Evolutionary conservation across 495 filamentous ascomycete species (phyloP).

Genomic region (Neurospora sp.): DNA sequence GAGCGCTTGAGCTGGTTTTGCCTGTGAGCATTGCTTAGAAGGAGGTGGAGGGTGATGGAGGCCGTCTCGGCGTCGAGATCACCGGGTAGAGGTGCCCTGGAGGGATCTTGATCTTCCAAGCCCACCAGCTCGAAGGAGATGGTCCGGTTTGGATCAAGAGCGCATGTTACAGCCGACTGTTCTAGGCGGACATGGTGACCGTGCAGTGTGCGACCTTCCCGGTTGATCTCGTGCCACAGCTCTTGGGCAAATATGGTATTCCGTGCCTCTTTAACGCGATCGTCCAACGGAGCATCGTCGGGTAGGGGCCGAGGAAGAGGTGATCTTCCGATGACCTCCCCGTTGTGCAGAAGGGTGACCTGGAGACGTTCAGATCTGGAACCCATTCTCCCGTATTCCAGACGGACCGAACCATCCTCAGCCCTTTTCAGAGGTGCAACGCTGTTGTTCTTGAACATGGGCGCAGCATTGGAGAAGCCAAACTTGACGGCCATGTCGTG

Average conservation of each 20-base stretch:
- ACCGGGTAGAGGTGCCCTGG: constrained; percentile 13
- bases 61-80: constrained; percentile 47
- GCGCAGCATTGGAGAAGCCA: constrained; percentile 74
- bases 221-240: constrained; percentile 80
- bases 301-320: constrained; percentile 28
- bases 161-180: constrained; percentile 48
- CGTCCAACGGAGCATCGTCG: constrained; percentile 38
- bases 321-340: constrained; percentile 43
- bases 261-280: constrained; percentile 67
- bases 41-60: constrained; percentile 49
- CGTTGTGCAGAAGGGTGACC: constrained; percentile 43
- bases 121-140: constrained; percentile 49
- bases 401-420: constrained; percentile 59
- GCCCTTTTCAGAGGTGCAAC: constrained; percentile 65
- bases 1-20: constrained; percentile 43
- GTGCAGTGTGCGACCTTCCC: constrained; percentile 63
- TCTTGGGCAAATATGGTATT: constrained; percentile 88
- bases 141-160: constrained; percentile 27
- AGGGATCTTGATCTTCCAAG: constrained; percentile 24
- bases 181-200: constrained; percentile 54
- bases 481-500: constrained; percentile 75
- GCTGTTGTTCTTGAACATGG: constrained; percentile 67
- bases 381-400: constrained; percentile 57
- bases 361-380: constrained; percentile 52
- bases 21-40: constrained; percentile 59